A percentile compares a stretch with the other conserved stretches of the same genome.
phyloP scores from a whole-genome alignment of 257 asterid species.

The Rauvolfia tetraphylla region DNA sequence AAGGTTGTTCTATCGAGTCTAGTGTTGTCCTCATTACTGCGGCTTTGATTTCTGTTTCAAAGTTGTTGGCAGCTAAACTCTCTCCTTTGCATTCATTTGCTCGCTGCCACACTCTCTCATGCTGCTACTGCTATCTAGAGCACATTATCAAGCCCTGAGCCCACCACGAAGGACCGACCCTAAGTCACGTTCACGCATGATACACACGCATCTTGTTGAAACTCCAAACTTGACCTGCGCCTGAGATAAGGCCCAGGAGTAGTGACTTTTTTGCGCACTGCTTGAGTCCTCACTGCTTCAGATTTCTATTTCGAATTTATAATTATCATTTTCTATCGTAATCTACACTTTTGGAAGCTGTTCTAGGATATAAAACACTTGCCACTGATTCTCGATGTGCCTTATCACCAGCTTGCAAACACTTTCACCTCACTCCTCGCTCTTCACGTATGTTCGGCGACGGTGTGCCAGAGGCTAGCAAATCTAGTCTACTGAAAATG shows the following conservation, averaged over 20 bases:
- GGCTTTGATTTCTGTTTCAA: too few species aligned
- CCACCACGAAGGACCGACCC: too few species aligned
- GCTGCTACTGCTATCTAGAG: too few species aligned
- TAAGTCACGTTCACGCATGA: too few species aligned
- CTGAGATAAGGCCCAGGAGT: not conserved
- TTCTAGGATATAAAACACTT: not conserved
- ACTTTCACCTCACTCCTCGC: not conserved
- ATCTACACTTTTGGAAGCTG: not conserved
- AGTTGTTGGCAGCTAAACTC: too few species aligned
- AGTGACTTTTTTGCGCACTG: too few species aligned
- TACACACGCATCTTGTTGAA: too few species aligned
- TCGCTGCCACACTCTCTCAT: not conserved
- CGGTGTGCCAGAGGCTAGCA: not conserved
- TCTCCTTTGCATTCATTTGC: too few species aligned
- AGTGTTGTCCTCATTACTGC: too few species aligned
- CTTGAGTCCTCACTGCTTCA: not conserved
- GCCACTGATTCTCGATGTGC: not conserved
- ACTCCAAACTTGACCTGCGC: not conserved
- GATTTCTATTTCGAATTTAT: not conserved
- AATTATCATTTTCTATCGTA: not conserved
- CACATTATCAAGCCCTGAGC: too few species aligned
- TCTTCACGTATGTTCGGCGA: not conserved
- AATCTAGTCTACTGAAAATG: conserved; percentile 35
- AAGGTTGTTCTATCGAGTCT: too few species aligned
- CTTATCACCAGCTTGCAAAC: not conserved